Conservation (phyloP, 805 yeast genomes). For the Osmozyma mogii region DNA sequence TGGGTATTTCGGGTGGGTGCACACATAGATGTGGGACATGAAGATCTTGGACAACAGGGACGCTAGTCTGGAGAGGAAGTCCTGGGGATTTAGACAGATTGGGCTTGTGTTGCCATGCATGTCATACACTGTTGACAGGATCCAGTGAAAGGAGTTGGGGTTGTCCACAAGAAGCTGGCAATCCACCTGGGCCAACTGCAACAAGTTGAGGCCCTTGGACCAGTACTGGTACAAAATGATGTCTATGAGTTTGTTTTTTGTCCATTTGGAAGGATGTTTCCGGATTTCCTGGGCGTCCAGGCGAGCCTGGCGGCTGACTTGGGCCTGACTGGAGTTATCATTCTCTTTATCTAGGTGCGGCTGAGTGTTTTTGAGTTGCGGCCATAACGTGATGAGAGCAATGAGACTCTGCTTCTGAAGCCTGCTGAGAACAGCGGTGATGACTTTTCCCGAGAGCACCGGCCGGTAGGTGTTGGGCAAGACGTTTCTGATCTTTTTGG, state of each 20-base stretch:
- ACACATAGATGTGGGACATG: slow-evolving; percentile 57
- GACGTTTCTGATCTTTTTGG: slow-evolving; percentile 17
- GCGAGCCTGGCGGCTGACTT: slow-evolving; percentile 5
- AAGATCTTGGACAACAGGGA: slow-evolving; percentile 43
- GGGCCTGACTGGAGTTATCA: slow-evolving; percentile 4
- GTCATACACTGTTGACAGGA: slow-evolving; percentile 39
- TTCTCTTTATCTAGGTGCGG: slow-evolving; percentile 8
- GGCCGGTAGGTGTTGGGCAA: slow-evolving; percentile 35
- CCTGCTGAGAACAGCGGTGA: slow-evolving; percentile 16
- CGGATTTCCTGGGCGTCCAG: slow-evolving; percentile 7
- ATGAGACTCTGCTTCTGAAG: slow-evolving; percentile 26
- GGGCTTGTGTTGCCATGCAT: slow-evolving; percentile 21
- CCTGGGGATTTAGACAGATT: slow-evolving; percentile 41
- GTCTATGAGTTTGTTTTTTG: slow-evolving; percentile 33
- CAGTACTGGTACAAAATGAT: slow-evolving; percentile 43
- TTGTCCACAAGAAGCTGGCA: slow-evolving; percentile 56
- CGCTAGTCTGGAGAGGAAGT: slow-evolving; percentile 42
- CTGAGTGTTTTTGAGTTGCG: slow-evolving; percentile 19
- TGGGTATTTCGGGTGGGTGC: slow-evolving; percentile 58
- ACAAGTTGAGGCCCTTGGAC: slow-evolving; percentile 48
- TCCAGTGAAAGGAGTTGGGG: slow-evolving; percentile 42
- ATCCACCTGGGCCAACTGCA: slow-evolving; percentile 67
- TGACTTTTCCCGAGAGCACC: slow-evolving; percentile 15
- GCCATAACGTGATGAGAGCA: slow-evolving; percentile 29
- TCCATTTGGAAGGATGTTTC: slow-evolving; percentile 7